Evolutionary conservation across 768 basidiomycete species (phyloP).

Genomic region (Serendipita indica): DNA sequence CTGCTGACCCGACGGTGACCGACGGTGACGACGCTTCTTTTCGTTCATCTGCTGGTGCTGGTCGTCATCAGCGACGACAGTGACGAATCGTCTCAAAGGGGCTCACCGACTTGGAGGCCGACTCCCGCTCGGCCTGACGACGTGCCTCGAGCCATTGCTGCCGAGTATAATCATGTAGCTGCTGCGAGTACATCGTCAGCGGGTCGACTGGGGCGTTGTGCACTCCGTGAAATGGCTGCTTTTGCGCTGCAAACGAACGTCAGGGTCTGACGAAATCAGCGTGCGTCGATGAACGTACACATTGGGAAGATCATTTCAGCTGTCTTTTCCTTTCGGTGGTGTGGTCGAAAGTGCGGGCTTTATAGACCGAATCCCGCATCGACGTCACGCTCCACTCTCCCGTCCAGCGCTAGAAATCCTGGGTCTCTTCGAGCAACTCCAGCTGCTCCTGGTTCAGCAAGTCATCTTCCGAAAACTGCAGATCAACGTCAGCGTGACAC

Average conservation of each 20-base stretch:
- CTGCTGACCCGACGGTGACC: no score
- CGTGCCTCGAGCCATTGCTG: conserved; percentile 3
- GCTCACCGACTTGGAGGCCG: no score
- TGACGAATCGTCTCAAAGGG: no score
- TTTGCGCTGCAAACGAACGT: background rate
- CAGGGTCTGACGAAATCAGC: no score
- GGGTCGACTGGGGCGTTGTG: background rate
- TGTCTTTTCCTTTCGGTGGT: no score
- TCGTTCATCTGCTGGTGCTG: no score
- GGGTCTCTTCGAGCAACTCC: background rate
- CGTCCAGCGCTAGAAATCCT: no score
- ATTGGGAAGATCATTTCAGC: background rate
- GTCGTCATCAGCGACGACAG: no score
- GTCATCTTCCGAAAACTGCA: background rate
- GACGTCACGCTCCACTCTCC: background rate
- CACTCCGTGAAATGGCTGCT: background rate
- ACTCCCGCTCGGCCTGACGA: background rate
- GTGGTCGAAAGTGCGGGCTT: no score
- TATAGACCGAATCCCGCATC: no score
- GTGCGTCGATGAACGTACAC: background rate
- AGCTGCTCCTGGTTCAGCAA: background rate
- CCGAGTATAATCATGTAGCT: conserved; percentile 2
- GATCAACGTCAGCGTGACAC: background rate
- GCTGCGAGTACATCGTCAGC: background rate
- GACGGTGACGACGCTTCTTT: no score